phyloP scores from a whole-genome alignment of 192 early-diverging fungal genomes.

The Chytriomyces hyalinus region DNA sequence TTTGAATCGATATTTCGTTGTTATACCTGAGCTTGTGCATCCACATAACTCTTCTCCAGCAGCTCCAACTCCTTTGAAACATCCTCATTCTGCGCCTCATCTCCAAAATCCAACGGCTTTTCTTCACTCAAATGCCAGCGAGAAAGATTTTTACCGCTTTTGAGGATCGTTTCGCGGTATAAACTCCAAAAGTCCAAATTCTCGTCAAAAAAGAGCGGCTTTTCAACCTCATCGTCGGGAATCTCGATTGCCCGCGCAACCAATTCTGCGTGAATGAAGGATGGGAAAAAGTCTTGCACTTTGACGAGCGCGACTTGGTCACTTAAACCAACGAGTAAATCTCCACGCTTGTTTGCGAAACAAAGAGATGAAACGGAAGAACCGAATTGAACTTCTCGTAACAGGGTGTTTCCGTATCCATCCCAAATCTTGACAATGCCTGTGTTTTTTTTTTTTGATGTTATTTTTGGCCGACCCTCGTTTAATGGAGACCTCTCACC shows the following conservation, averaged over 20 bases:
- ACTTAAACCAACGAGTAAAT: slow-evolving; percentile 51
- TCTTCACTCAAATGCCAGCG: slow-evolving; percentile 43
- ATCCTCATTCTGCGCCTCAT: slow-evolving; percentile 15
- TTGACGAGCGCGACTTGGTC: slow-evolving; percentile 53
- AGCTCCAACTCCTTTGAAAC: background rate
- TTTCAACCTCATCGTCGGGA: slow-evolving; percentile 51
- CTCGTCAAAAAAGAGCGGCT: slow-evolving; percentile 51
- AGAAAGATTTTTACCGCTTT: slow-evolving; percentile 30
- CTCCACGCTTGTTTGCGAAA: slow-evolving; percentile 55
- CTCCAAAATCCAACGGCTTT: background rate
- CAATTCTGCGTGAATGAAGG: slow-evolving; percentile 39
- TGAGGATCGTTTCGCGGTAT: slow-evolving; percentile 35
- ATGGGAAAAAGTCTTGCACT: slow-evolving; percentile 58
- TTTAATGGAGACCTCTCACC: slow-evolving; percentile 15
- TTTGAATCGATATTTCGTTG: too few relatives aligned
- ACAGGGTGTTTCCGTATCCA: slow-evolving; percentile 39
- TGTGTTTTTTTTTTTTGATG: background rate
- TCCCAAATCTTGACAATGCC: slow-evolving; percentile 59
- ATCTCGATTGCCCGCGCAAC: slow-evolving; percentile 12
- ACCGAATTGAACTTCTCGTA: slow-evolving; percentile 60
- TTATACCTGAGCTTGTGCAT: too few relatives aligned
- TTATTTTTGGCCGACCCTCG: background rate
- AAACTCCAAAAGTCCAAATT: slow-evolving; percentile 54
- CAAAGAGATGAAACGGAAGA: slow-evolving; percentile 38
- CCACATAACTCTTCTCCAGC: background rate